A percentile compares a stretch with the other conserved stretches of the same genome.
These are phyloP conservation scores for Canavalia gladiata DNA, from an alignment of 306 rosid species.

Conservation along the genomic window DNA sequence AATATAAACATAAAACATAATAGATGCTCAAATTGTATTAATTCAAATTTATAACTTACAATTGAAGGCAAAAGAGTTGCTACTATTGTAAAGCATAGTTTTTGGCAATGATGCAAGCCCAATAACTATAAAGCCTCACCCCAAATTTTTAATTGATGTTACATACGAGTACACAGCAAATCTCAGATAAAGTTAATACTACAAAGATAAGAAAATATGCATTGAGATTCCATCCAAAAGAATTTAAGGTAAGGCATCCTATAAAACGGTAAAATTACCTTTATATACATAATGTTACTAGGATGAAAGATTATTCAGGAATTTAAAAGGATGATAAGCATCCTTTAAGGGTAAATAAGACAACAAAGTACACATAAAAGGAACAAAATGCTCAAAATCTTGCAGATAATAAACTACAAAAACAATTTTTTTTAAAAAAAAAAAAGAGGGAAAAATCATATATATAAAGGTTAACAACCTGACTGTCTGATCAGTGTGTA, in stretches of 20 bases:
- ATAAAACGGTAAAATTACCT: neutral
- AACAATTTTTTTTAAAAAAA: neutral
- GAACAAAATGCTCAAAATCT: neutral
- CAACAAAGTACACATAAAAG: neutral
- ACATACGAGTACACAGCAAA: neutral
- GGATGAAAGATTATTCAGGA: no score
- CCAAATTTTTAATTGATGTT: slow-evolving; percentile 11
- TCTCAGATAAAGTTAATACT: neutral
- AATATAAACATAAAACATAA: slow-evolving; percentile 9
- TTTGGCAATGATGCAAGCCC: slow-evolving; percentile 29
- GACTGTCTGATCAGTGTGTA: slow-evolving; percentile 93
- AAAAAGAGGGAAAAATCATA: slow-evolving; percentile 34
- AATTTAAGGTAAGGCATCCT: neutral
- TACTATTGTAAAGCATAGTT: slow-evolving; percentile 20
- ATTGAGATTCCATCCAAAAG: neutral
- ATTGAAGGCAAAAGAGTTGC: neutral
- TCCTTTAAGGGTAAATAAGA: no score
- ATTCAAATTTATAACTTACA: slow-evolving; percentile 27
- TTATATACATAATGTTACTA: no score
- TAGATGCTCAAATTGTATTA: slow-evolving; percentile 25
- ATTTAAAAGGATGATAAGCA: no score
- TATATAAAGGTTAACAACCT: slow-evolving; percentile 58
- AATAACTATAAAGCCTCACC: slow-evolving; percentile 23
- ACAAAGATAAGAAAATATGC: neutral
- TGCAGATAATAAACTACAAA: neutral